Percentiles rank a stretch among this genome's conserved stretches.
Evolutionary conservation across 345 rosid species (phyloP).

Genomic region (Streptanthus diversifolius): DNA sequence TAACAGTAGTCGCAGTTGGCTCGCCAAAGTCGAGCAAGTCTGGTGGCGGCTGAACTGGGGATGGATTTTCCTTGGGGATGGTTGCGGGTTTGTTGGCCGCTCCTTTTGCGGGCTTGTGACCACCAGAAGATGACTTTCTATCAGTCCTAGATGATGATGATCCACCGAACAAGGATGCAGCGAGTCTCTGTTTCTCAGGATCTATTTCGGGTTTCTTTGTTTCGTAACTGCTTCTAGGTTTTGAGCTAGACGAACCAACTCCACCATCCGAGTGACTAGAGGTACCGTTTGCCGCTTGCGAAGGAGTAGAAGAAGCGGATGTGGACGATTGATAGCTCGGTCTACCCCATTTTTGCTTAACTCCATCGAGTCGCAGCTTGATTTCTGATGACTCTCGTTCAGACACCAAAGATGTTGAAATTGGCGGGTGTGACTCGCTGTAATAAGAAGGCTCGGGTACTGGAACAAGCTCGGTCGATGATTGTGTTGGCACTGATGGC

Average conservation of each 20-base stretch:
- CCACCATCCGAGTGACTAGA: slow-evolving; percentile 39
- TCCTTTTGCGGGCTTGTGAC: slow-evolving; percentile 51
- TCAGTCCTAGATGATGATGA: slow-evolving; percentile 54
- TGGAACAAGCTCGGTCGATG: slow-evolving; percentile 66
- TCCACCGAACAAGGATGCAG: slow-evolving; percentile 91
- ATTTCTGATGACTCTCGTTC: slow-evolving; percentile 56
- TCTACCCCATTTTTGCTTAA: slow-evolving; percentile 92
- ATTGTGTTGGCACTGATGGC: slow-evolving; percentile 47
- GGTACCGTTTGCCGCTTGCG: slow-evolving; percentile 51
- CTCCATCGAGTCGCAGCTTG: slow-evolving; percentile 90
- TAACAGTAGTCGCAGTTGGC: slow-evolving; percentile 39
- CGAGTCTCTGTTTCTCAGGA: slow-evolving; percentile 94
- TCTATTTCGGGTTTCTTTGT: slow-evolving; percentile 66
- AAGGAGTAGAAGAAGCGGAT: slow-evolving; percentile 49
- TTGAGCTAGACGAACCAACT: slow-evolving; percentile 43
- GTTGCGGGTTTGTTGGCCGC: slow-evolving; percentile 36
- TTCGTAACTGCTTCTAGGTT: slow-evolving; percentile 49
- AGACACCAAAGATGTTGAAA: slow-evolving; percentile 44
- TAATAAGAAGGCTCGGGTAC: slow-evolving; percentile 64
- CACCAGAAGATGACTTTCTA: slow-evolving; percentile 52
- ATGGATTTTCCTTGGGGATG: slow-evolving; percentile 38
- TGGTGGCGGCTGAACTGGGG: slow-evolving; percentile 60
- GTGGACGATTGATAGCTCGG: slow-evolving; percentile 54
- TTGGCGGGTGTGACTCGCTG: slow-evolving; percentile 48
- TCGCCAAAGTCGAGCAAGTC: slow-evolving; percentile 93